A percentile compares a stretch with the other conserved stretches of the same genome.
Evolutionary conservation across 306 rosid species (phyloP).

Genomic region (Citrullus amarus): DNA sequence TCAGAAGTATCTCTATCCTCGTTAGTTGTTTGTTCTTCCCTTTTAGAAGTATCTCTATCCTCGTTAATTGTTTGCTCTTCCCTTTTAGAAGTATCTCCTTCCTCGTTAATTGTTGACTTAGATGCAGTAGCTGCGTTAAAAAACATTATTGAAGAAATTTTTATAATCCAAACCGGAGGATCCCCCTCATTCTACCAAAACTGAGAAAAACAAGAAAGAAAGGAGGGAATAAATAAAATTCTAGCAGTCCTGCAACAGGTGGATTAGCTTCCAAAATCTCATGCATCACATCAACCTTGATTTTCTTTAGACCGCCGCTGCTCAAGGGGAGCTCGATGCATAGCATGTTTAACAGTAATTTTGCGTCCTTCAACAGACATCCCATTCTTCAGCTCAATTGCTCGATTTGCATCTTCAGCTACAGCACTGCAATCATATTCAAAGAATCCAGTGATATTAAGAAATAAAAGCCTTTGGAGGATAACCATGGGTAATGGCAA

Average conservation of each 20-base stretch:
- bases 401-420: slow-evolving; percentile 65
- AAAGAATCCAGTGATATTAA: slow-evolving; percentile 7
- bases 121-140: slow-evolving; percentile 18
- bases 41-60: slow-evolving; percentile 16
- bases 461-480: background rate
- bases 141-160: background rate
- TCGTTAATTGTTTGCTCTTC: background rate
- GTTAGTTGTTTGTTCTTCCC: slow-evolving; percentile 25
- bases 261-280: slow-evolving; percentile 1
- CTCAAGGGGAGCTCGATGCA: slow-evolving; percentile 71
- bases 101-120: slow-evolving; percentile 1
- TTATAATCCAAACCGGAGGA: background rate
- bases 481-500: background rate
- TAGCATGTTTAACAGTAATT: slow-evolving; percentile 71
- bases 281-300: slow-evolving; percentile 42
- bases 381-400: slow-evolving; percentile 70
- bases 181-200: background rate
- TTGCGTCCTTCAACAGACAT: slow-evolving; percentile 63
- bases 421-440: slow-evolving; percentile 50
- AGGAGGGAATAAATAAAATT: background rate
- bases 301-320: slow-evolving; percentile 46
- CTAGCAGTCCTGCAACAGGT: background rate
- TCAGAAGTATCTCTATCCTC: slow-evolving; percentile 16
- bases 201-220: background rate
- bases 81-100: background rate